These are phyloP conservation scores for Pseudocercospora cruenta DNA, from an alignment of 2,329 filamentous ascomycete species.

Conservation along the genomic window DNA sequence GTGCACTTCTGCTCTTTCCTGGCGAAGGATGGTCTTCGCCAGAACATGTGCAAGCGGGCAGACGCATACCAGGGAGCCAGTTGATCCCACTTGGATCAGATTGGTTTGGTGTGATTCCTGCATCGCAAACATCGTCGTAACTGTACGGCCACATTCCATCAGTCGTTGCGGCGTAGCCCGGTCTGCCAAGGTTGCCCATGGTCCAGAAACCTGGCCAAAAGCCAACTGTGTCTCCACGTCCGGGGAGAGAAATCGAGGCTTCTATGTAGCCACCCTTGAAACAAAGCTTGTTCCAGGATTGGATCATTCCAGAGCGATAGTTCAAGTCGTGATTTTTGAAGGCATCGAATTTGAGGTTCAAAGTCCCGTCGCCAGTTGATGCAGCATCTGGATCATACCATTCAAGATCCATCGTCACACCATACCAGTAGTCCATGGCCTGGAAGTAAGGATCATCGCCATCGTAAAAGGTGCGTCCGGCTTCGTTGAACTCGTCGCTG, in stretches of 20 bases:
- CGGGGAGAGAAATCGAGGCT: slow-evolving; percentile 71
- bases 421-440: slow-evolving; percentile 72
- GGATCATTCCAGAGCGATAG: slow-evolving; percentile 57
- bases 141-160: slow-evolving; percentile 77
- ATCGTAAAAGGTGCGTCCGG: slow-evolving; percentile 70
- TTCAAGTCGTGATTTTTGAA: slow-evolving; percentile 65
- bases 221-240: slow-evolving; percentile 66
- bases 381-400: slow-evolving; percentile 56
- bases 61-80: slow-evolving; percentile 69
- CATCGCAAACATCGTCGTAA: slow-evolving; percentile 69
- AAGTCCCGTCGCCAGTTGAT: slow-evolving; percentile 35
- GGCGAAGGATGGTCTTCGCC: slow-evolving; percentile 67
- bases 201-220: slow-evolving; percentile 79
- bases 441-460: slow-evolving; percentile 71
- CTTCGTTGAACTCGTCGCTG: slow-evolving; percentile 72
- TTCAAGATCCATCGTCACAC: slow-evolving; percentile 68
- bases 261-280: slow-evolving; percentile 73
- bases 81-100: slow-evolving; percentile 68
- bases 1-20: slow-evolving; percentile 67
- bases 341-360: slow-evolving; percentile 65
- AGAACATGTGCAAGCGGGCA: slow-evolving; percentile 69
- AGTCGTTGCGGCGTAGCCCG: slow-evolving; percentile 70
- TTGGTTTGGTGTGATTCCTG: slow-evolving; percentile 73
- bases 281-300: slow-evolving; percentile 58
- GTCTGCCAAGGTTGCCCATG: slow-evolving; percentile 72